phyloP scores from a whole-genome alignment of 805 yeast species.

The Candida silvatica region DNA sequence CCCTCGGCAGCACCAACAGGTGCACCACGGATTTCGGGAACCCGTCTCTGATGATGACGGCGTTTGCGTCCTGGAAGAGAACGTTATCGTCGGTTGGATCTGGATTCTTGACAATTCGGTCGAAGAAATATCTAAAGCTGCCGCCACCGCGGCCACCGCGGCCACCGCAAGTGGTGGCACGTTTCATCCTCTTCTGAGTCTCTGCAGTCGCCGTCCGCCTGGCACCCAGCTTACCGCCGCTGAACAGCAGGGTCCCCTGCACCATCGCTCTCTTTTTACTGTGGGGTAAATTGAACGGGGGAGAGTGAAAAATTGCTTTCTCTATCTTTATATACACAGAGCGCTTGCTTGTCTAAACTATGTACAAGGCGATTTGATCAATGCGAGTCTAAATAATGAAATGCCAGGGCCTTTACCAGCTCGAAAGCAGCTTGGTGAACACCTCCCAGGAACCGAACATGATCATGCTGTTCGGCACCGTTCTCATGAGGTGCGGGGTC shows the following conservation, averaged over 20 bases:
- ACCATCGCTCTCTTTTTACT: no score
- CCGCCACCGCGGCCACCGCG: no score
- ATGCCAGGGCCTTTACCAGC: slow-evolving; percentile 8
- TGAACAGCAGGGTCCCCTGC: no score
- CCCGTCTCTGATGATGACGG: slow-evolving; percentile 47
- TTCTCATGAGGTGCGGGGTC: slow-evolving; percentile 92
- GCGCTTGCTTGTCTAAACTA: no score
- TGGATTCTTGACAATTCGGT: slow-evolving; percentile 40
- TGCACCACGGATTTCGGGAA: slow-evolving; percentile 61
- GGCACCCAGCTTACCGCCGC: no score
- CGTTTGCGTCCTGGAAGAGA: slow-evolving; percentile 40
- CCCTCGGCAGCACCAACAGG: slow-evolving; percentile 51
- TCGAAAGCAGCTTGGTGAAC: slow-evolving; percentile 49
- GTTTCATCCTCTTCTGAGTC: no score
- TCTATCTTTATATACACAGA: neutral
- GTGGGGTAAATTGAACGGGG: no score
- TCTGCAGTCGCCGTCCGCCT: no score
- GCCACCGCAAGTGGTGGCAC: no score
- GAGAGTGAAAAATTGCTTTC: slow-evolving; percentile 26
- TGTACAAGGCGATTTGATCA: neutral
- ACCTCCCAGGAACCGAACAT: slow-evolving; percentile 99
- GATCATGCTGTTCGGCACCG: slow-evolving; percentile 95
- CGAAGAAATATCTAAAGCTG: slow-evolving; percentile 40
- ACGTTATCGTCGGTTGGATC: slow-evolving; percentile 28
- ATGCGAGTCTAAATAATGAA: slow-evolving; percentile 2